These are phyloP conservation scores for Micromonas pusilla DNA, from an alignment of 139 green algal species.

Conservation along the genomic window DNA sequence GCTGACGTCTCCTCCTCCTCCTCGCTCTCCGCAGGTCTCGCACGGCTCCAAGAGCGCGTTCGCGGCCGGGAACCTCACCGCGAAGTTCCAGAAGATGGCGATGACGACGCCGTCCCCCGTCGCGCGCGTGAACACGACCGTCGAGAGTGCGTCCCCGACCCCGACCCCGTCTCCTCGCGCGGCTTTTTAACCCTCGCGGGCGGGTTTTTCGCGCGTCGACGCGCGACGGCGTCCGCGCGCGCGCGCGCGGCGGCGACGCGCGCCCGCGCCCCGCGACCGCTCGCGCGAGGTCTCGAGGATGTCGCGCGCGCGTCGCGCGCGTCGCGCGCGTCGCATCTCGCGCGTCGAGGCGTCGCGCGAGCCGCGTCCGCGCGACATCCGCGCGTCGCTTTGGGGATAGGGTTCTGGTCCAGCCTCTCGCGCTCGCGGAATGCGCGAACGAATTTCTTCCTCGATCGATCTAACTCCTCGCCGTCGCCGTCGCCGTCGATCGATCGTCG, in stretches of 20 bases:
- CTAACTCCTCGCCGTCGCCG: too few species aligned
- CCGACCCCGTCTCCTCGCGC: neutral
- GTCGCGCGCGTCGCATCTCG: neutral
- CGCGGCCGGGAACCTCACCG: neutral
- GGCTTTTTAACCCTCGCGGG: neutral
- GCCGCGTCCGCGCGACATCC: too few species aligned
- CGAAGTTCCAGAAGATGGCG: constrained; percentile 1
- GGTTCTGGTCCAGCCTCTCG: neutral
- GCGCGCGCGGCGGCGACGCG: too few species aligned
- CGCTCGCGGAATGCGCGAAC: too few species aligned
- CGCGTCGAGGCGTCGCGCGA: neutral
- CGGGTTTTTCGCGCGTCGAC: neutral
- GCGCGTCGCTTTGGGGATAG: neutral
- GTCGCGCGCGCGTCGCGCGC: too few species aligned
- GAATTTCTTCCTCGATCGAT: neutral
- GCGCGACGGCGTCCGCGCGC: too few species aligned
- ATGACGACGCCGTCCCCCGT: neutral
- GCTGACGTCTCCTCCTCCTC: neutral
- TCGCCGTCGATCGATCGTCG: too few species aligned
- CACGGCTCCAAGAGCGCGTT: neutral
- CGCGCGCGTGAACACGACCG: neutral
- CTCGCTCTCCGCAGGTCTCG: neutral
- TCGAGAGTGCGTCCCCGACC: neutral
- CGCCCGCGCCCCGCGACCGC: too few species aligned
- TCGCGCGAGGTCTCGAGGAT: too few species aligned